Evolutionary conservation across 1,284 basidiomycete genomes (phyloP).

Genomic region (Boletus semigastroideus): DNA sequence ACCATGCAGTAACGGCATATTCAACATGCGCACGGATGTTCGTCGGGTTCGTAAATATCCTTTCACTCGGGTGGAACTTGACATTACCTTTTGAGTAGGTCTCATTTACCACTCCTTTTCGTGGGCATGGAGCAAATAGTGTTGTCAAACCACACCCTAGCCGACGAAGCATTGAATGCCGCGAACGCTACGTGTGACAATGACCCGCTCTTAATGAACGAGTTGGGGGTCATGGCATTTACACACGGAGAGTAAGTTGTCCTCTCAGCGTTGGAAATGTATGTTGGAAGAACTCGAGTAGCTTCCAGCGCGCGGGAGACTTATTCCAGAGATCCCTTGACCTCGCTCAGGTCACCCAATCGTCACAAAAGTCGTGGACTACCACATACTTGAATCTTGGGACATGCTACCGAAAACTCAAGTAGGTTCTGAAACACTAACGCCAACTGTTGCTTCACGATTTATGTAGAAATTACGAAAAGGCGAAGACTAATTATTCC

Average conservation of each 20-base stretch:
- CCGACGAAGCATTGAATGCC: conserved; percentile 85
- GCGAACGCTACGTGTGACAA: conserved; percentile 77
- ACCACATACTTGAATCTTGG: conserved; percentile 90
- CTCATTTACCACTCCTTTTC: conserved; percentile 91
- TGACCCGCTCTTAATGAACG: conserved; percentile 90
- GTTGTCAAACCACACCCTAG: conserved; percentile 79
- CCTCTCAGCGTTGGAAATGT: conserved; percentile 1
- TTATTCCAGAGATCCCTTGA: conserved; percentile 75
- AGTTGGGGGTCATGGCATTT: conserved; percentile 91
- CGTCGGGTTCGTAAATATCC: conserved; percentile 64
- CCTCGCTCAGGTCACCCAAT: conserved; percentile 79
- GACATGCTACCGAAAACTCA: conserved; percentile 79
- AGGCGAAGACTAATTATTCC: conserved; percentile 71
- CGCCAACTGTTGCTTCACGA: conserved; percentile 3
- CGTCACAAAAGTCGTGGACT: conserved; percentile 80
- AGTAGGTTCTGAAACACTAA: conserved; percentile 44
- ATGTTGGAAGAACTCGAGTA: conserved; percentile 12
- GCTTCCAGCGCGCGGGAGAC: conserved; percentile 67
- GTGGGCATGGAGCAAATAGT: conserved; percentile 98
- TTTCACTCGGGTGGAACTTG: neutral
- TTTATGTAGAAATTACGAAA: conserved; percentile 56
- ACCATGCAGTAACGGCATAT: conserved; percentile 97
- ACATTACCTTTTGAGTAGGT: conserved; percentile 45
- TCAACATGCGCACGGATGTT: conserved; percentile 95
- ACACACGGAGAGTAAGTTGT: conserved; percentile 75